These are phyloP conservation scores for Candida succiphila DNA, from an alignment of 805 yeast species.

Conservation along the genomic window DNA sequence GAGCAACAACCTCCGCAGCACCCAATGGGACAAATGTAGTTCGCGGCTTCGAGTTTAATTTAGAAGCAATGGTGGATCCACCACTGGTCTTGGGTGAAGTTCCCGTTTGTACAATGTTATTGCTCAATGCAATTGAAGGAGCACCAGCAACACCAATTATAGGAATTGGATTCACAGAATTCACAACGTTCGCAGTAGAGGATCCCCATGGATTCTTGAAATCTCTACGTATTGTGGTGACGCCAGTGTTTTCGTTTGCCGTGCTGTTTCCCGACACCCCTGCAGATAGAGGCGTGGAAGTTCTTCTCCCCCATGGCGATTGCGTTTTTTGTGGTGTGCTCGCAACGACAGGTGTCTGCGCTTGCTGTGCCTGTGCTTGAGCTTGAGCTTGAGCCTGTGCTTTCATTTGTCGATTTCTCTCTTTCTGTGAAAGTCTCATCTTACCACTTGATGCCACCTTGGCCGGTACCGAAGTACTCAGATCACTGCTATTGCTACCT, in stretches of 20 bases:
- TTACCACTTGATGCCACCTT: too few species aligned
- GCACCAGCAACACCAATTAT: too few species aligned
- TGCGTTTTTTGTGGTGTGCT: background rate
- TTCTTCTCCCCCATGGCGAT: constrained; percentile 1
- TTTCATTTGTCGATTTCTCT: constrained; percentile 36
- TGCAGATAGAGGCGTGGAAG: background rate
- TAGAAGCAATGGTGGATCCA: constrained; percentile 3
- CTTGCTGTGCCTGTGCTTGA: background rate
- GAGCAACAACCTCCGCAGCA: background rate
- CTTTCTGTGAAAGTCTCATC: constrained; percentile 48
- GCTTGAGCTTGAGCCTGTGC: constrained; percentile 3
- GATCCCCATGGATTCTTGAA: background rate
- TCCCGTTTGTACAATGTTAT: too few species aligned
- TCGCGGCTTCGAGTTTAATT: background rate
- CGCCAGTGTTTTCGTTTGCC: background rate
- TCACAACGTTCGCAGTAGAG: background rate
- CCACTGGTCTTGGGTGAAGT: too few species aligned
- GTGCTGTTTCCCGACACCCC: background rate
- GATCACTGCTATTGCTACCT: too few species aligned
- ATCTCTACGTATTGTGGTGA: too few species aligned
- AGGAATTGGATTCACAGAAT: background rate
- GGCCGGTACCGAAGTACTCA: too few species aligned
- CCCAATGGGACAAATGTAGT: constrained; percentile 1
- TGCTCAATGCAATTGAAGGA: too few species aligned
- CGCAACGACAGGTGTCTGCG: background rate